These are phyloP conservation scores for Pleomassaria siparia DNA, from an alignment of 2,329 filamentous ascomycete genomes.

Conservation along the genomic window DNA sequence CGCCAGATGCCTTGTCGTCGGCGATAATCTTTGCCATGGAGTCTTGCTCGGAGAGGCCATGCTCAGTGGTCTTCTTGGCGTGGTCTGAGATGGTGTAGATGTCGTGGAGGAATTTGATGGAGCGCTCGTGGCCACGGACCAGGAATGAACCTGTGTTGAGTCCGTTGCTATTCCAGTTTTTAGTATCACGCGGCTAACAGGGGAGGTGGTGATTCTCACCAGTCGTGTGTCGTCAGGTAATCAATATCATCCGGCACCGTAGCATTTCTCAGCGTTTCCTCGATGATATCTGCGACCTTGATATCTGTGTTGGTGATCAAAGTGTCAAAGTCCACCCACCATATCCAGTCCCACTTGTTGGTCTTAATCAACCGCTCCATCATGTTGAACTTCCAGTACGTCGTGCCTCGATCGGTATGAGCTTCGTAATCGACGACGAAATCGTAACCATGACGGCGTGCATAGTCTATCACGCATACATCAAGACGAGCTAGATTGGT, in stretches of 20 bases:
- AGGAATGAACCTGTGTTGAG: constrained; percentile 45
- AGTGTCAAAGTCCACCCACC: constrained; percentile 48
- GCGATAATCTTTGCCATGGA: constrained; percentile 38
- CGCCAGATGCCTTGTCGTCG: constrained; percentile 19
- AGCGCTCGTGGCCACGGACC: constrained; percentile 37
- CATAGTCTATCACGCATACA: constrained; percentile 33
- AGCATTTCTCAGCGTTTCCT: constrained; percentile 32
- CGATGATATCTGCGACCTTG: constrained; percentile 39
- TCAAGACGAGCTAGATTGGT: constrained; percentile 3
- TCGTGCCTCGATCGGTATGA: constrained; percentile 29
- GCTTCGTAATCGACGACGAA: constrained; percentile 45
- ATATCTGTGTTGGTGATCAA: constrained; percentile 44
- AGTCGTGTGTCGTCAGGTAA: constrained; percentile 43
- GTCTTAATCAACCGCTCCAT: constrained; percentile 37
- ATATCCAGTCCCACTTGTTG: constrained; percentile 45
- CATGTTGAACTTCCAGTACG: constrained; percentile 45
- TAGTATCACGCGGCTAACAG: background rate
- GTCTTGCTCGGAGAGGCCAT: constrained; percentile 43
- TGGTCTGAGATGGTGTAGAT: constrained; percentile 29
- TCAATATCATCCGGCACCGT: constrained; percentile 38
- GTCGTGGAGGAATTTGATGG: constrained; percentile 37
- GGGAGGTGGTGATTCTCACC: constrained; percentile 13
- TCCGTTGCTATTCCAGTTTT: constrained; percentile 22
- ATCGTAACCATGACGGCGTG: constrained; percentile 44
- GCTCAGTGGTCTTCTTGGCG: constrained; percentile 19